Evolutionary conservation across 2,329 filamentous ascomycete genomes (phyloP), one percentile per base, ranked within the genome.

Genomic region (Diplodia mutila): DNA sequence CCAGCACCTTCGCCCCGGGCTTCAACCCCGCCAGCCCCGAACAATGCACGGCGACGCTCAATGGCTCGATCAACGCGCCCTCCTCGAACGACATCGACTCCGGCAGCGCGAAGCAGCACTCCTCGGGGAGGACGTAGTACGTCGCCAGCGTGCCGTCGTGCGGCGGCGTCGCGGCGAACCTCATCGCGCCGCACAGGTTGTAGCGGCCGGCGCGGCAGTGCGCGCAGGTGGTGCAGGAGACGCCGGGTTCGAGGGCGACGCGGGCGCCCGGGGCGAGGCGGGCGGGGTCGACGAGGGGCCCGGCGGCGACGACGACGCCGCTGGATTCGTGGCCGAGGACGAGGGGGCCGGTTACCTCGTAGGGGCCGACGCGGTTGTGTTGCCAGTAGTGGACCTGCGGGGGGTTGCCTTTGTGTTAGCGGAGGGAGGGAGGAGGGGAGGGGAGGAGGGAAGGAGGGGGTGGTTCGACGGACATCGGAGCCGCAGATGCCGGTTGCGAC

Each of bases 31-130:
- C 92, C 81, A 94, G 91, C 72, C 88, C 88, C 69, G 90, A 89
- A 72, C 95, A 92, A 81, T 97, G 93, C 32, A 97, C 92, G 18
- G 90, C 93, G 29, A 97, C 93, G 61, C 91, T 89, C 46, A 97
- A 87, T 2, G 93, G 93, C 69, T 80, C 79, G 6, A 80, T 68
- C 23, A 80, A 69, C 6, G 78, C 77, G 25, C 77, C 79, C 32
- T 77, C 75, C 46, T 80, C 79, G 66, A 79, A 70, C 23, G 77
- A 77, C 4, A 80, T 79, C 75, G 9, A 72, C 72, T n/a, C n/a
- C 42, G 78, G 78, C 61, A 80, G 73, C 73, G 77, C 79, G 49
- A 69, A 68, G 73, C 80, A 76, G 72, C 78, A 80, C 78, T 78
- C 80, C 72, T 80, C 79, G 61, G 79, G 78, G 59, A 78, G 78